Evolutionary conservation across 148 eudicot genomes (phyloP).

Genomic region (Suaeda aralocaspica): DNA sequence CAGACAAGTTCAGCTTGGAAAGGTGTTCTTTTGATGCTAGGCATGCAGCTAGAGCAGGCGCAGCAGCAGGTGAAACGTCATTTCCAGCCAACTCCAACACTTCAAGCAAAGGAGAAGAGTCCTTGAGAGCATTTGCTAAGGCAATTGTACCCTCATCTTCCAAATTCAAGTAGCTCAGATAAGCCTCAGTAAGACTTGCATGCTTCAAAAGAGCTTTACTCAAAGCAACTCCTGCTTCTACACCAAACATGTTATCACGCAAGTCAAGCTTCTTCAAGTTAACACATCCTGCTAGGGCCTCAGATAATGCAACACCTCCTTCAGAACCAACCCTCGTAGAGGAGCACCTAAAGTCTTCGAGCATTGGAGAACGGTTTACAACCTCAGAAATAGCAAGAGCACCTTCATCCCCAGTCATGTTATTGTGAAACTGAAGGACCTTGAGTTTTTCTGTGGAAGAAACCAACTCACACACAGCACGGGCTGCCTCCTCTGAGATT

Average conservation of each 20-base stretch:
- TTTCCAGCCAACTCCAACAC: constrained; percentile 70
- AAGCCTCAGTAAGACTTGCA: constrained; percentile 43
- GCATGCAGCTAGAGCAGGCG: constrained; percentile 45
- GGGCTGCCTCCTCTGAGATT: constrained; percentile 74
- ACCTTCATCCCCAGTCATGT: constrained; percentile 78
- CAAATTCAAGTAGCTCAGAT: constrained; percentile 62
- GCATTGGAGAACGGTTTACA: constrained; percentile 45
- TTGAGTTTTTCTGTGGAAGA: constrained; percentile 55
- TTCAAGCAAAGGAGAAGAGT: constrained; percentile 53
- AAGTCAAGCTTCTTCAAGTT: constrained; percentile 51
- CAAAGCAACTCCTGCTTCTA: constrained; percentile 59
- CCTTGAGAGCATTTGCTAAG: constrained; percentile 43
- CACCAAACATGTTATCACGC: constrained; percentile 76
- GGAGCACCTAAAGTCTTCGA: constrained; percentile 66
- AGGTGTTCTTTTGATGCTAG: constrained; percentile 41
- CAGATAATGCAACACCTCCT: constrained; percentile 57
- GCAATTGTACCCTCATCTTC: constrained; percentile 59
- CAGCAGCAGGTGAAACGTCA: constrained; percentile 50
- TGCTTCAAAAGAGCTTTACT: constrained; percentile 37
- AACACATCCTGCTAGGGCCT: constrained; percentile 46
- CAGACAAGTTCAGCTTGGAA: constrained; percentile 44
- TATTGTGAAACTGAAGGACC: constrained; percentile 65
- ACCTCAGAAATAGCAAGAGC: constrained; percentile 59
- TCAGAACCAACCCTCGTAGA: constrained; percentile 63
- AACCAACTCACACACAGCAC: constrained; percentile 52